Base-by-base conservation (phyloP, 192 early-diverging fungal species). In the Pilaira anomala region DNA sequence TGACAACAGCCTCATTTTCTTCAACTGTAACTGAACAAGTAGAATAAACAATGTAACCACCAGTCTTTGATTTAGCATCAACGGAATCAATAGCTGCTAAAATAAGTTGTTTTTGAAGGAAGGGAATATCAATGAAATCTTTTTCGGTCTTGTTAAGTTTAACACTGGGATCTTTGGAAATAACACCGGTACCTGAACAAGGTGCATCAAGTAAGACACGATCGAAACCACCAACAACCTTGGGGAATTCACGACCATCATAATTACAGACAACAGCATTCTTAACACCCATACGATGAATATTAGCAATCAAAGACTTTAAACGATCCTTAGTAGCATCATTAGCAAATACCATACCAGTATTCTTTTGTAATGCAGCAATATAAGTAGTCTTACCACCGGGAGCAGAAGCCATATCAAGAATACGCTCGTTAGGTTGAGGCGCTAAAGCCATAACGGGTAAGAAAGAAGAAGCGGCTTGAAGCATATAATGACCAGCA, bases 401-500 rank as follows among this genome's bases (percentile, higher is more conserved):
- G 7, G 97, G 97, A 13, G 97, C 96, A 18, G 95, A 87, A 49
- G 91, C 93, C 97, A 99, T 99, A 74, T 99, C 97, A 36, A 99
- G 74, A 24, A 97, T 83, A 40, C 89, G 85, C 62, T 99, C 97
- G 71, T 94, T 84, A 62, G 96, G 94, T 73, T 96, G 91, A 28
- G 97, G 97, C 3, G 92, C 94, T 6, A 99, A 76, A 5, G 97
- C 85, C 80, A 99, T 91, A 24, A 97, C 95, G 11, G 97, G 97
- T 65, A 99, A 78, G 79, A 99, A 99, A 0, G 97, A 99, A 12
- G 93, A 92, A 11, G 95, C 95, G 0, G 97, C 91, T 72, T 99
- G 97, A 45, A 99, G 86, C 92, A 99, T 99, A 65, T 99, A 99
- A 68, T 99, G 93, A 12, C 97, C 97, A 22, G 97, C 94, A 63